Evolutionary conservation across 2,329 filamentous ascomycete genomes (phyloP), one percentile per base, ranked within the genome.

Genomic region (Stagonosporopsis tanaceti): DNA sequence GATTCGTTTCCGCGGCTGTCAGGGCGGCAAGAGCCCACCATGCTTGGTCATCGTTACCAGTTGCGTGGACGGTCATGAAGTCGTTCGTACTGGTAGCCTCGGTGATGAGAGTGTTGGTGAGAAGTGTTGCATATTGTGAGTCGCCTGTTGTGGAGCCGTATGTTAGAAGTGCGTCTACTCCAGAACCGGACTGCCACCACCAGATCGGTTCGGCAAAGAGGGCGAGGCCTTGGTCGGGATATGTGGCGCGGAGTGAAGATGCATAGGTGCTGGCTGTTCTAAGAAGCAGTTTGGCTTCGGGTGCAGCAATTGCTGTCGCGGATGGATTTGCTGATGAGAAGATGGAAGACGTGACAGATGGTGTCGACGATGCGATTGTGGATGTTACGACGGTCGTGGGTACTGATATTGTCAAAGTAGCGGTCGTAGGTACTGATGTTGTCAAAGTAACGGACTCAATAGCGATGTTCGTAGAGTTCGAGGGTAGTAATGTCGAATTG

Each of bases 11-110:
- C 1, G 88, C 87, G 0, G 89, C 89, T 5, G 86, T 79, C 62
- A 92, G 80, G 47, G 87, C 84, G 12, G 87, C 82, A 25, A 90
- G 87, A 4, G 82, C 87, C 89, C 89, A 92, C 73, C 90, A 90
- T 35, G 86, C 86, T 69, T 91, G 87, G 70, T 92, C 89, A 65
- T 92, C 89, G 65, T 92, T 92, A 40, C 89, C 89, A 1, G 69
- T 73, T 5, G 71, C 70, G 22, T 72, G 66, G 17, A 62, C 41
- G 9, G 77, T 76, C 72, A 80, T 77, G 65, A 76, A 80, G 66
- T 79, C 68, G 41, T 71, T 68, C 2, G 57, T 54, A 12, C 25
- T 50, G 0, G 68, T 71, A 3, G 60, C 68, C 61, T 72, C 69
- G 48, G 53, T 67, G 20, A 68, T 45, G 2, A 72, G 50, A 2